Base-by-base conservation (phyloP, 129 eudicot species). In the Mikania micrantha region DNA sequence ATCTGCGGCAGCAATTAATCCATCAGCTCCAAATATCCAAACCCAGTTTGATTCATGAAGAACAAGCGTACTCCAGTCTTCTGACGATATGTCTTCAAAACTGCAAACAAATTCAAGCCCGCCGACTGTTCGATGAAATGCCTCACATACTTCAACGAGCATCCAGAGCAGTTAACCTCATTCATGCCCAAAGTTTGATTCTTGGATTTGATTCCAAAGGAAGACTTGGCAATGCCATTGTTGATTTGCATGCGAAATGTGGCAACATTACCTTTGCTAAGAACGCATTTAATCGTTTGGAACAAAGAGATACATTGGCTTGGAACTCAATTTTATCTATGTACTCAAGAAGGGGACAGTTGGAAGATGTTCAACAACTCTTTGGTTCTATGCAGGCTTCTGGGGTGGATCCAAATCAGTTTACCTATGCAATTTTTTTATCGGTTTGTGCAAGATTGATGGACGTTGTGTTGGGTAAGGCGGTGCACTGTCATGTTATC, bases 261-360 rank as follows among this genome's bases (percentile, higher is more conserved):
- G 88, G 95, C 62, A 76, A 82, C 74, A n/a, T 77, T 69, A 81
- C 16, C 49, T 82, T 74, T 45, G 83, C 96, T 5, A 77, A 80
- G 49, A 80, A 76, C 70, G 82, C 88, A 17, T 92, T 92, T 47
- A 38, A 15, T 0, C 65, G 74, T 45, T 82, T 92, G 35, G 78
- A 73, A 79, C 70, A 10, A 19, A 78, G 70, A 67, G 88, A 84
- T 86, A 73, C 80, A 22, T 10, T 66, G 32, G 82, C 95, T 38
- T 93, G 98, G 96, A 93, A 93, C 66, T 86, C 98, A n/a, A 57
- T 93, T 44, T 74, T 93, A 62, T 77, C 82, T 2, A 82, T 93
- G 90, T 76, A 86, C 45, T 88, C 96, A 17, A 83, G 86, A 21
- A 12, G 56, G 12, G 98, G 90, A 36, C 67, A 69, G 83, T 69